Evolutionary conservation across 805 yeast species (phyloP).

Genomic region (Martiniozyma abietophila): DNA sequence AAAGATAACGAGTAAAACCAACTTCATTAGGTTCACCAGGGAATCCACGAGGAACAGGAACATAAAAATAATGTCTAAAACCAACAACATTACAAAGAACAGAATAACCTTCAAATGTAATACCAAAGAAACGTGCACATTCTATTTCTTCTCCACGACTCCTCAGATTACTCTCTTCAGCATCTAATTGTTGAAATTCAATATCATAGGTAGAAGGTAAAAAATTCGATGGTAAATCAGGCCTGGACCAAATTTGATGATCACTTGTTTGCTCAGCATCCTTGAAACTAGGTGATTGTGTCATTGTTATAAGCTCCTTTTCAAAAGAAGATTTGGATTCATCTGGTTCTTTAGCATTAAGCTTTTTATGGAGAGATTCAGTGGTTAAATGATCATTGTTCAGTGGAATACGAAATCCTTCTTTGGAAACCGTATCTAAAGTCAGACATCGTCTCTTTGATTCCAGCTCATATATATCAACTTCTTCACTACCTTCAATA

Average conservation of each 20-base stretch:
- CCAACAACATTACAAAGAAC: slow-evolving; percentile 86
- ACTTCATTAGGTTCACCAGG: slow-evolving; percentile 43
- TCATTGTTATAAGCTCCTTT: slow-evolving; percentile 39
- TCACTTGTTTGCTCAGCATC: slow-evolving; percentile 13
- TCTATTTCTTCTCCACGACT: slow-evolving; percentile 38
- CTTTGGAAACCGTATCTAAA: slow-evolving; percentile 10
- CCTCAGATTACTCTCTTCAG: slow-evolving; percentile 61
- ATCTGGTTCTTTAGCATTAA: slow-evolving; percentile 21
- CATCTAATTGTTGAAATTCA: slow-evolving; percentile 86
- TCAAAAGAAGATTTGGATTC: slow-evolving; percentile 41
- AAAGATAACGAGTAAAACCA: slow-evolving; percentile 30
- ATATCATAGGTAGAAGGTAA: slow-evolving; percentile 42
- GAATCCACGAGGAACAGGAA: slow-evolving; percentile 82
- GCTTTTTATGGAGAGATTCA: slow-evolving; percentile 21
- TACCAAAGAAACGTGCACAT: slow-evolving; percentile 82
- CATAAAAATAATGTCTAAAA: slow-evolving; percentile 82
- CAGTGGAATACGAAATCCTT: slow-evolving; percentile 25
- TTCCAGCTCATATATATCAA: slow-evolving; percentile 8
- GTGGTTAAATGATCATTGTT: slow-evolving; percentile 18
- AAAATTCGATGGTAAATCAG: slow-evolving; percentile 42
- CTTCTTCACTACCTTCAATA: neutral
- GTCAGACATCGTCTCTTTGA: slow-evolving; percentile 10
- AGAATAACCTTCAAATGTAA: slow-evolving; percentile 80
- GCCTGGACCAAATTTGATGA: slow-evolving; percentile 39
- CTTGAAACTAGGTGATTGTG: slow-evolving; percentile 22